Percentiles rank a stretch among this genome's conserved stretches.
These are phyloP conservation scores for Tetrapisispora fleetii DNA, from an alignment of 805 yeast genomes.

Conservation along the genomic window DNA sequence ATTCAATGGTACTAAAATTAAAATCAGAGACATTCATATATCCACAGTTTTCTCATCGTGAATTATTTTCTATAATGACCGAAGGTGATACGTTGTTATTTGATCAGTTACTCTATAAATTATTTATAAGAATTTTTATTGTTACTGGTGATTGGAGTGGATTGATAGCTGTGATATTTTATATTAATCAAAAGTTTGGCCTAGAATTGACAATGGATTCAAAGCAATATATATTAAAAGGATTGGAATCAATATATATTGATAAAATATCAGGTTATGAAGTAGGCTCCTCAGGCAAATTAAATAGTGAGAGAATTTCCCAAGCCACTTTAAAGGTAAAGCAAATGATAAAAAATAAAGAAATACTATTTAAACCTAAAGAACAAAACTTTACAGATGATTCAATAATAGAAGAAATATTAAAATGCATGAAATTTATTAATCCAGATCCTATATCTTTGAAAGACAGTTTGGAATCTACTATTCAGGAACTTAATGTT, in stretches of 20 bases:
- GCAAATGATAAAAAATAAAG: not conserved
- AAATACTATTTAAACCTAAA: not conserved
- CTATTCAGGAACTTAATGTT: conserved; percentile 5
- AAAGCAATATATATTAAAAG: conserved; percentile 12
- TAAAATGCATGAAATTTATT: not conserved
- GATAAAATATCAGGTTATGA: not conserved
- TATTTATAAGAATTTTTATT: conserved; percentile 14
- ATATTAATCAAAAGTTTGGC: conserved; percentile 12
- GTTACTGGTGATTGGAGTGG: conserved; percentile 18
- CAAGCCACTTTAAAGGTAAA: not conserved
- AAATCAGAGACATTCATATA: not conserved
- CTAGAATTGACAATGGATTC: conserved; percentile 6
- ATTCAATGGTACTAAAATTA: not conserved
- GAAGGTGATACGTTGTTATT: conserved; percentile 17
- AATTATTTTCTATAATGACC: conserved; percentile 11
- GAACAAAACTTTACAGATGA: not conserved
- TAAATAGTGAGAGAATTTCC: not conserved
- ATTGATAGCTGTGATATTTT: conserved; percentile 14
- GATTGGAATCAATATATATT: conserved; percentile 15
- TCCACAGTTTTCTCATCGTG: not conserved
- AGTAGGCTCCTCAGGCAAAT: not conserved
- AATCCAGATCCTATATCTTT: not conserved
- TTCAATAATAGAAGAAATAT: not conserved
- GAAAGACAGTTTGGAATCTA: conserved; percentile 6
- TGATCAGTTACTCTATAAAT: conserved; percentile 8